phyloP scores from a whole-genome alignment of 768 basidiomycete genomes.

The Lyophyllum semitale region DNA sequence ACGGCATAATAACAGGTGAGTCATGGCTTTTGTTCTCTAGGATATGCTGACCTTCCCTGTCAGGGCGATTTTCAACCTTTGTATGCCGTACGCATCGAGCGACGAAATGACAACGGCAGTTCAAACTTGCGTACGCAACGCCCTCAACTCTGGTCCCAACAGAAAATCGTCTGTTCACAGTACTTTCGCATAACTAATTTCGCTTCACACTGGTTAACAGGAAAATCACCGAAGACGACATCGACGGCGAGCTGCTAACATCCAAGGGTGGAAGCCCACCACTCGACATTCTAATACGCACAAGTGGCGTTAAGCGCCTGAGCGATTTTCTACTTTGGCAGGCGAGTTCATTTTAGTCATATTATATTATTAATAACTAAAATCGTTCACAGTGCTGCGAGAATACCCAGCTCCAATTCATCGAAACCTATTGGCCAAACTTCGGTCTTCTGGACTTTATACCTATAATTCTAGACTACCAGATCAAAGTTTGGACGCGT shows the following conservation, averaged over 20 bases:
- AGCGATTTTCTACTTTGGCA: constrained; percentile 97
- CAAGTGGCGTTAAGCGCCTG: constrained; percentile 82
- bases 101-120: constrained; percentile 88
- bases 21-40: constrained; percentile 13
- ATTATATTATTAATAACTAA: background rate
- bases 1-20: constrained; percentile 62
- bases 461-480: constrained; percentile 86
- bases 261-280: constrained; percentile 65
- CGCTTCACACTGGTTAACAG: constrained; percentile 12
- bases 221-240: constrained; percentile 59
- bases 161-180: background rate
- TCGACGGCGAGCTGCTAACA: constrained; percentile 68
- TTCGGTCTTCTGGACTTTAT: constrained; percentile 83
- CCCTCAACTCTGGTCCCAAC: constrained; percentile 20
- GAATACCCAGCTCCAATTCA: constrained; percentile 83
- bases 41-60: background rate
- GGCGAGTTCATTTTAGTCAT: constrained; percentile 46
- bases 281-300: constrained; percentile 85
- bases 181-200: background rate
- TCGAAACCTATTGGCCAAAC: constrained; percentile 86
- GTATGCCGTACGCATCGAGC: constrained; percentile 86
- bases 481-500: constrained; percentile 63
- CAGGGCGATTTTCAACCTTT: constrained; percentile 86
- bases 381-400: constrained; percentile 60
- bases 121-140: constrained; percentile 42